phyloP scores from a whole-genome alignment of 345 rosid genomes.

The Rhodomyrtus tomentosa region DNA sequence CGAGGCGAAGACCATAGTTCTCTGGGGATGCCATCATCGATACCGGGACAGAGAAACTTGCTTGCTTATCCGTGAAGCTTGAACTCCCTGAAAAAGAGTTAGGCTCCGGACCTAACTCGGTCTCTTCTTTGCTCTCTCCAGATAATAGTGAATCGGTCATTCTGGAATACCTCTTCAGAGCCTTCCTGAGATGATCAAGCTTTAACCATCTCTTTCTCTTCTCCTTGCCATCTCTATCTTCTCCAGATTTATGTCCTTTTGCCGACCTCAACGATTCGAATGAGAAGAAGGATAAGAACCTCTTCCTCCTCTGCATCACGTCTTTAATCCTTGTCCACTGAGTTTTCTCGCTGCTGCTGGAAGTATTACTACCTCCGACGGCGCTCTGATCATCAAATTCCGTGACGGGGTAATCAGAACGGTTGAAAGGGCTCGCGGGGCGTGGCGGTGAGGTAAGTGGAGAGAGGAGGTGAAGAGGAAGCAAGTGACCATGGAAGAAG shows the following conservation, averaged over 20 bases:
- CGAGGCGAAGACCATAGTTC: conserved; percentile 59
- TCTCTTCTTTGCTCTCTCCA: not conserved
- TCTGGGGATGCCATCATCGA: conserved; percentile 84
- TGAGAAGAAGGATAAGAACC: not conserved
- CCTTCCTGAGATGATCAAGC: not conserved
- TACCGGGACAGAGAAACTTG: conserved; percentile 62
- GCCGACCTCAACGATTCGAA: not conserved
- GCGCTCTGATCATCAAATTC: conserved; percentile 19
- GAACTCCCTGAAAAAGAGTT: not conserved
- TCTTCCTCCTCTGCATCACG: not conserved
- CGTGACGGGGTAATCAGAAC: conserved; percentile 20
- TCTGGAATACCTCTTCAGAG: not conserved
- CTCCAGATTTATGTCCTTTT: not conserved
- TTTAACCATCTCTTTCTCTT: not conserved
- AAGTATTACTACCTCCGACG: not conserved
- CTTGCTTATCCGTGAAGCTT: not conserved
- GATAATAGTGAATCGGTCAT: not conserved
- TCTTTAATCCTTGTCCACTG: not conserved
- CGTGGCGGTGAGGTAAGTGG: conserved; percentile 68
- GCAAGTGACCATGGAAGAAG: conserved; percentile 50
- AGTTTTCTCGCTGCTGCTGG: not conserved
- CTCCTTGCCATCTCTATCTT: not conserved
- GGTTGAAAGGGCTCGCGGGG: conserved; percentile 60
- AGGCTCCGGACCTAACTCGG: not conserved
- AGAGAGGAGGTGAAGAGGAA: conserved; percentile 48